phyloP scores from a whole-genome alignment of 169 alveolate species.

The Cytauxzoon felis region DNA sequence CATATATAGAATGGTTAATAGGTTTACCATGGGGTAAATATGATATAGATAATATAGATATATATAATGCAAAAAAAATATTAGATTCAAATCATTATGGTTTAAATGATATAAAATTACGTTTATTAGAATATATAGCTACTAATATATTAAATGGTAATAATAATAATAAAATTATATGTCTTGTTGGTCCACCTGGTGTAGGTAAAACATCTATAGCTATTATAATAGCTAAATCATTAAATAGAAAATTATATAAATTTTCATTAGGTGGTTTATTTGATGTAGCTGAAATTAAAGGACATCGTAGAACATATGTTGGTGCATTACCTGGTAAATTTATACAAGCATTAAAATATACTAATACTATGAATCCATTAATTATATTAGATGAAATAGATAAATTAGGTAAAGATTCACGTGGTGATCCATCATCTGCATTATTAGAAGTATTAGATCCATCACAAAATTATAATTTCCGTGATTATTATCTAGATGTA shows the following conservation, averaged over 20 bases:
- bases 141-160: slow-evolving; percentile 66
- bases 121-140: slow-evolving; percentile 92
- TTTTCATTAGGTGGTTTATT: slow-evolving; percentile 86
- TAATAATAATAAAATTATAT: slow-evolving; percentile 86
- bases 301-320: slow-evolving; percentile 92
- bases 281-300: slow-evolving; percentile 91
- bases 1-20: slow-evolving; percentile 80
- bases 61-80: slow-evolving; percentile 44
- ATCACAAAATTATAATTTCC: slow-evolving; percentile 77
- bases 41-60: slow-evolving; percentile 63
- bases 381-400: slow-evolving; percentile 90
- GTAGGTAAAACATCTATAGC: slow-evolving; percentile 95
- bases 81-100: slow-evolving; percentile 89
- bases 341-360: slow-evolving; percentile 74
- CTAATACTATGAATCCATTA: slow-evolving; percentile 84
- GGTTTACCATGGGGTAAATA: slow-evolving; percentile 78
- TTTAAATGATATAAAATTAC: slow-evolving; percentile 85
- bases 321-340: slow-evolving; percentile 94
- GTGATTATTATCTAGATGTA: slow-evolving; percentile 71
- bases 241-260: slow-evolving; percentile 82
- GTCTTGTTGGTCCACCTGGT: slow-evolving; percentile 95
- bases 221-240: slow-evolving; percentile 83
- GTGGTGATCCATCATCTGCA: slow-evolving; percentile 90
- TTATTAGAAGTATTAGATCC: slow-evolving; percentile 90
- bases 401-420: slow-evolving; percentile 81